Evolutionary conservation across 805 yeast species (phyloP).

Genomic region (Dipodascopsis uninucleata): DNA sequence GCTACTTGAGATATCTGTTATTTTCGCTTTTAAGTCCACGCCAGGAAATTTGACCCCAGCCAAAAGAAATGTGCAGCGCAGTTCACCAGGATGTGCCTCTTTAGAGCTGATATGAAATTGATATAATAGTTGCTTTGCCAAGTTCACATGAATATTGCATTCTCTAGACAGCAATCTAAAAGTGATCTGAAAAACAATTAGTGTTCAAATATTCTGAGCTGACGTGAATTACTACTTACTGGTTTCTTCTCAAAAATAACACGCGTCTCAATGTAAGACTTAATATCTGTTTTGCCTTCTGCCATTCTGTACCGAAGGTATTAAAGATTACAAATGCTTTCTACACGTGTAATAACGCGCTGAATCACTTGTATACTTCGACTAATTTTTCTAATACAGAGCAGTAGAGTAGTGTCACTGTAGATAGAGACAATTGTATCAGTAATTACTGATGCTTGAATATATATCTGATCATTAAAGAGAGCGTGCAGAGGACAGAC

Average conservation of each 20-base stretch:
- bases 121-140: conserved; percentile 17
- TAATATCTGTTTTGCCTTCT: too few relatives aligned
- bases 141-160: conserved; percentile 4
- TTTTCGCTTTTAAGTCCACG: not conserved
- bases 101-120: conserved; percentile 11
- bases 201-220: not conserved
- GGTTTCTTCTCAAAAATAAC: conserved; percentile 18
- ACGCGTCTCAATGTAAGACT: conserved; percentile 14
- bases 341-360: too few relatives aligned
- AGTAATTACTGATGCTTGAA: too few relatives aligned
- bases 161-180: conserved; percentile 22
- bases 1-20: conserved; percentile 1
- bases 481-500: too few relatives aligned
- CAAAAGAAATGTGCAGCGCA: conserved; percentile 20
- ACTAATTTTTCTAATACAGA: too few relatives aligned
- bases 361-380: too few relatives aligned
- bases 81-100: conserved; percentile 8
- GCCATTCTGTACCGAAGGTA: not conserved
- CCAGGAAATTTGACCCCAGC: conserved; percentile 7
- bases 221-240: conserved; percentile 3
- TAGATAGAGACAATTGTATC: too few relatives aligned
- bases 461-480: too few relatives aligned
- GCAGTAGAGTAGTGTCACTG: too few relatives aligned
- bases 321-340: not conserved
- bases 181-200: conserved; percentile 11